A percentile compares a stretch with the other conserved stretches of the same genome.
Evolutionary conservation across 2,329 filamentous ascomycete species (phyloP).

Genomic region (Fusarium newnesense): DNA sequence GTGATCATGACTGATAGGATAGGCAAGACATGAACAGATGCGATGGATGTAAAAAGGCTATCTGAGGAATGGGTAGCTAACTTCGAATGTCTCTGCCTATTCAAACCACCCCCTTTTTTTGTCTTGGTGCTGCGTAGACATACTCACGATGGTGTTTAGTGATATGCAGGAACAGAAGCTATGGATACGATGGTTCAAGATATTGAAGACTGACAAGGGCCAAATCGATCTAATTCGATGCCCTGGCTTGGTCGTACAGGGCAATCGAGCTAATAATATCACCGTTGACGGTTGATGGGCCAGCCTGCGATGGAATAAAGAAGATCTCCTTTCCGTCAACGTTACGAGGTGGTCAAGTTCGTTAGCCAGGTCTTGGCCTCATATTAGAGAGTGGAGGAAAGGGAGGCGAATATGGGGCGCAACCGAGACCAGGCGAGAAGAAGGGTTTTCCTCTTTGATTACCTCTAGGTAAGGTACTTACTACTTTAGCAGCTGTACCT

Average conservation of each 20-base stretch:
- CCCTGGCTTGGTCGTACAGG: slow-evolving; percentile 33
- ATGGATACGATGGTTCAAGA: neutral
- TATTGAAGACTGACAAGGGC: slow-evolving; percentile 8
- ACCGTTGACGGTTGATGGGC: slow-evolving; percentile 26
- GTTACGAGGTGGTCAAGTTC: neutral
- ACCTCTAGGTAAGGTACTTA: neutral
- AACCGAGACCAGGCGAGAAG: slow-evolving; percentile 8
- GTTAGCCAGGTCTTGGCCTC: slow-evolving; percentile 24
- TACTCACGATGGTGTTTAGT: neutral
- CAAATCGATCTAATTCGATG: slow-evolving; percentile 12
- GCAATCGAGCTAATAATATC: slow-evolving; percentile 33
- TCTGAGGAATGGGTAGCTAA: neutral
- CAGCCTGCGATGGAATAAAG: slow-evolving; percentile 13
- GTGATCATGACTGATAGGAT: slow-evolving; percentile 23
- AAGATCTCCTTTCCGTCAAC: slow-evolving; percentile 19
- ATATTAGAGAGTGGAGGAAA: slow-evolving; percentile 13
- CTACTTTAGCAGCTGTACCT: neutral
- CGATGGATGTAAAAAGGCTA: slow-evolving; percentile 6
- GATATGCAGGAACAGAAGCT: neutral
- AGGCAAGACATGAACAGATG: slow-evolving; percentile 22
- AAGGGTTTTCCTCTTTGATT: slow-evolving; percentile 9
- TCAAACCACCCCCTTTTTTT: slow-evolving; percentile 6
- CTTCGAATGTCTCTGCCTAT: slow-evolving; percentile 13
- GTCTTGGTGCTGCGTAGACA: slow-evolving; percentile 5
- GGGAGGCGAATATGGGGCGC: slow-evolving; percentile 25